Base-by-base conservation (phyloP, 345 rosid genomes). In the Theobroma cacao region DNA sequence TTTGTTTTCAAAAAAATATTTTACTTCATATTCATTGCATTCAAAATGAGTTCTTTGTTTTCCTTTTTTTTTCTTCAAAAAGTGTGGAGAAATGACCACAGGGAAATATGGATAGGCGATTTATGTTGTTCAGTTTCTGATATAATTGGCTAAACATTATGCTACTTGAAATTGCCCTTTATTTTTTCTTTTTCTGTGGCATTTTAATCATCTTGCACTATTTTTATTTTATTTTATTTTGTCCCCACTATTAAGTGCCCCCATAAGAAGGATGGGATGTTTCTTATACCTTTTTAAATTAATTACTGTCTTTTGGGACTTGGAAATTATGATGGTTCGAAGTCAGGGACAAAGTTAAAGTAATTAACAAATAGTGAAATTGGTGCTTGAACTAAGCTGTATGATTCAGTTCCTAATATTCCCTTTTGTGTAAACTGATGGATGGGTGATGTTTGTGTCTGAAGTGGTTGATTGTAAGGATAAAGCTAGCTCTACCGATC, bases 381-480 rank as follows among this genome's bases (percentile, higher is more conserved):
- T 5, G 43, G 40, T 63, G 41, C 41, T 63, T 5, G 31, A 5
- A 31, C 31, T 59, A 24, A 28, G 4, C 28, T 61, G 66, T 33
- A 11, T 12, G 20, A 28, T 28, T 14, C 3, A 24, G 6, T 1
- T 28, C 20, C 7, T 53, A n/a, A 53, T 53, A 61, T 28, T 61
- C n/a, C 66, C 2, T 62, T 62, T 30, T 62, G 12, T 30, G 40
- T 12, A 15, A 64, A 33, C 31, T 71, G 38, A 72, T 68, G 28
- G 22, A 34, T 61, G 38, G 28, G 53, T 65, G 7, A 12, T 72
- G 1, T 60, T 71, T 83, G 66, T n/a, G 3, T 48, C 59, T 79
- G 74, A 77, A 92, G 98, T 82, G 81, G 77, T 81, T 84, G 83
- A 88, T 64, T 78, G 43, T 1, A 93, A 86, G 80, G 92, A 88